Base-by-base conservation (phyloP, 768 basidiomycete species). In the Suillus occidentalis region DNA sequence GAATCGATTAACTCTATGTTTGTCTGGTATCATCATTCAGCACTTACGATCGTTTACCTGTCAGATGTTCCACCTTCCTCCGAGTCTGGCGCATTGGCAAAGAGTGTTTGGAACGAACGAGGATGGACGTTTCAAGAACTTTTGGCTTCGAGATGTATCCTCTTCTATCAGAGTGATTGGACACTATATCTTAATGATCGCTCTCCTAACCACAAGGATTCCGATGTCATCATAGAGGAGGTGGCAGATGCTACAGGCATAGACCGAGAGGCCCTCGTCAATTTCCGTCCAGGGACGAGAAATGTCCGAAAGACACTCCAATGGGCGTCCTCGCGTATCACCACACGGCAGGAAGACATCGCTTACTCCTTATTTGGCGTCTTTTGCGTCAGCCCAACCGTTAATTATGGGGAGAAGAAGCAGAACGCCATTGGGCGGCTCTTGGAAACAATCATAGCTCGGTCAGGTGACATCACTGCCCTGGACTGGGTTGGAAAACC, bases 331-430 rank as follows among this genome's bases (percentile, higher is more conserved):
- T 20, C 31, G 10, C 53, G 53, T 55, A 5, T n/a, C 53, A 55
- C 53, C 20, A 55, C 31, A 20, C 4, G 20, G 31, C 53, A 34
- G 20, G 31, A 55, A 20, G 52, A 53, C 52, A 20, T 53, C 2
- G 53, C 53, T 20, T 55, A 55, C 31, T 55, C 53, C 20, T 55
- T 55, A 14, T 57, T 57, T 57, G 56, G 56, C n/a, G 13, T 57
- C n/a, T 37, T 57, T 8, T 7, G 7, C 34, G 13, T 57, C 36
- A n/a, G 14, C 4, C 22, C 14, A 25, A 6, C 13, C 7, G 49
- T 50, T 14, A 7, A 8, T 13, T 22, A 12, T 37, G 56, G 56
- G 14, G 56, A 57, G 14, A 14, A 14, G 12, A 37, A 34, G 31
- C 53, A 55, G 12, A 20, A 13, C 1, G 53, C 53, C 18, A 31